phyloP scores from a whole-genome alignment of 176 grass and related monocot genomes.

The Musa beccarii region DNA sequence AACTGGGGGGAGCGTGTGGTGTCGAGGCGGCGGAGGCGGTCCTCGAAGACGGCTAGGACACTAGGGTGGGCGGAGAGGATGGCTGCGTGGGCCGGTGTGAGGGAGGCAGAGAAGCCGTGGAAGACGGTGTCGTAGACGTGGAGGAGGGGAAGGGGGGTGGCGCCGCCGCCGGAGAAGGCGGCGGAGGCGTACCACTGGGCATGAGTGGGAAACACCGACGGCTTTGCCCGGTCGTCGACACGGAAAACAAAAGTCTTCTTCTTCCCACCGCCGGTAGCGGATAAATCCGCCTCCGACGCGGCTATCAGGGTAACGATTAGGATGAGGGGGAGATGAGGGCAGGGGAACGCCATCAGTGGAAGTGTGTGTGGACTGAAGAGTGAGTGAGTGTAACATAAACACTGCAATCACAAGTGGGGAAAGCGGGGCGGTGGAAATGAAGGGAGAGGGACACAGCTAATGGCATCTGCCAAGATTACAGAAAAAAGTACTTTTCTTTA shows the following conservation, averaged over 20 bases:
- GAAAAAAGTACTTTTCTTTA: too few relatives aligned
- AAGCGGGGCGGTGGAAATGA: too few relatives aligned
- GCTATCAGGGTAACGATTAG: slow-evolving; percentile 11
- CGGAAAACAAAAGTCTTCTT: slow-evolving; percentile 81
- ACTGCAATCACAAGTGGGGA: too few relatives aligned
- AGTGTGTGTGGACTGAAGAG: background rate
- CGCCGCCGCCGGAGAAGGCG: slow-evolving; percentile 35
- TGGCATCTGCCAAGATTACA: too few relatives aligned
- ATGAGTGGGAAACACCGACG: slow-evolving; percentile 60
- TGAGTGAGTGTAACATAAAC: background rate
- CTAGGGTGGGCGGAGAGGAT: slow-evolving; percentile 46
- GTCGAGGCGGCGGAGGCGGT: slow-evolving; percentile 48
- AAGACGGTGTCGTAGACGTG: slow-evolving; percentile 87
- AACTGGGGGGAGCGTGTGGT: slow-evolving; percentile 93
- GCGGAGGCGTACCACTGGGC: slow-evolving; percentile 78
- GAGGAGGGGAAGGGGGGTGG: slow-evolving; percentile 36
- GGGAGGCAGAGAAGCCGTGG: slow-evolving; percentile 71
- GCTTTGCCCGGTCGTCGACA: slow-evolving; percentile 51
- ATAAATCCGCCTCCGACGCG: background rate
- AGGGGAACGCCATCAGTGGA: background rate
- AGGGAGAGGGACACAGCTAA: too few relatives aligned
- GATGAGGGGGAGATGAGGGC: slow-evolving; percentile 18
- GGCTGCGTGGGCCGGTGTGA: slow-evolving; percentile 35
- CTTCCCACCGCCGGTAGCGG: background rate
- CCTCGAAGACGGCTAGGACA: slow-evolving; percentile 77